A percentile compares a stretch with the other conserved stretches of the same genome.
These are phyloP conservation scores for Lunularia cruciata DNA, from an alignment of 225 moss, liverwort and hornwort genomes.

Conservation along the genomic window DNA sequence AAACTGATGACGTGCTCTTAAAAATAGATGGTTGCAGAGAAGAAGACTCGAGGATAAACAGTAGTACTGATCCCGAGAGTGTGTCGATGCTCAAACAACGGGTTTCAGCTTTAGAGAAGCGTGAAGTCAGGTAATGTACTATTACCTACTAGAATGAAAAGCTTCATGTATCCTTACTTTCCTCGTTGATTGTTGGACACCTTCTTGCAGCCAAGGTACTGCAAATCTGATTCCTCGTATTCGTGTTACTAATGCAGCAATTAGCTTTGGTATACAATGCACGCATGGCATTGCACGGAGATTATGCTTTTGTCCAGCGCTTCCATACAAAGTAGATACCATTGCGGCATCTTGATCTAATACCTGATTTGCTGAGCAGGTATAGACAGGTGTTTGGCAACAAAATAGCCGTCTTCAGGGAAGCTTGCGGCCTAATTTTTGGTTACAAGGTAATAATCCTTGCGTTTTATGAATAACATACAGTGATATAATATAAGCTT, in stretches of 20 bases:
- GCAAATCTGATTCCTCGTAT: too few species aligned
- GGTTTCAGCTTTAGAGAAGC: constrained; percentile 86
- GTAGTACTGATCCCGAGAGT: constrained; percentile 44
- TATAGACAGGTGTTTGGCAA: constrained; percentile 93
- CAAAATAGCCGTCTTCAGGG: constrained; percentile 89
- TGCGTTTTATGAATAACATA: too few species aligned
- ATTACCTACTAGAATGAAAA: too few species aligned
- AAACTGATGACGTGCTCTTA: constrained; percentile 9
- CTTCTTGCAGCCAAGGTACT: too few species aligned
- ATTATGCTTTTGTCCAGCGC: too few species aligned
- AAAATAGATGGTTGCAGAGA: constrained; percentile 44
- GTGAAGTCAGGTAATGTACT: constrained; percentile 89
- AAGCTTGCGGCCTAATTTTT: constrained; percentile 90
- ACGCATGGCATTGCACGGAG: too few species aligned
- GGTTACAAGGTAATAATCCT: constrained; percentile 65
- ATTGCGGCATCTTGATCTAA: neutral
- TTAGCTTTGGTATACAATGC: too few species aligned
- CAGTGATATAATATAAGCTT: too few species aligned
- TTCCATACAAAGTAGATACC: too few species aligned
- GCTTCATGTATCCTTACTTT: too few species aligned
- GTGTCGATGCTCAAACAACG: constrained; percentile 67
- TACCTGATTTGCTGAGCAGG: constrained; percentile 38
- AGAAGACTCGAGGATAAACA: constrained; percentile 16
- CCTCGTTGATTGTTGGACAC: too few species aligned
- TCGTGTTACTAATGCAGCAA: too few species aligned